Conservation (phyloP, 805 yeast genomes). For the Ogataea philodendri region DNA sequence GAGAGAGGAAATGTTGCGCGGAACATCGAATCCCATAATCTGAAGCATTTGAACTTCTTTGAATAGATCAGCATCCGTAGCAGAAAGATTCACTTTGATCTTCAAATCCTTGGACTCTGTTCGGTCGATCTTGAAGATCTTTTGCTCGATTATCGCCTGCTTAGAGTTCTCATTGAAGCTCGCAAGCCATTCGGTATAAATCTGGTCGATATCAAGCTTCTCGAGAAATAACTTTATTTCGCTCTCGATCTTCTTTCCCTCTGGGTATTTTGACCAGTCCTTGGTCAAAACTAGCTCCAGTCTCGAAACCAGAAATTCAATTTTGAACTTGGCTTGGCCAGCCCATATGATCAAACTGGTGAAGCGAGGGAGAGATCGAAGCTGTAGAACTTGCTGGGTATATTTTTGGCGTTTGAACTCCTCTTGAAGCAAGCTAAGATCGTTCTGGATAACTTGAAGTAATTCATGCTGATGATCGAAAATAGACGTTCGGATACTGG, state of each 20-base stretch:
- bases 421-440: slow-evolving; percentile 42
- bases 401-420: slow-evolving; percentile 34
- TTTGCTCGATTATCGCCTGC: slow-evolving; percentile 15
- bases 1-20: slow-evolving; percentile 46
- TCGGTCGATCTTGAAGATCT: slow-evolving; percentile 39
- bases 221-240: slow-evolving; percentile 47
- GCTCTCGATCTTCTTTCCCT: slow-evolving; percentile 59
- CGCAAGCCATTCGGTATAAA: slow-evolving; percentile 50
- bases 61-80: slow-evolving; percentile 39
- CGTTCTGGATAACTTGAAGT: slow-evolving; percentile 46
- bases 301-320: slow-evolving; percentile 41
- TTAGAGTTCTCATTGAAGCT: slow-evolving; percentile 9
- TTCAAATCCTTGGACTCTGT: slow-evolving; percentile 22
- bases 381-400: slow-evolving; percentile 35
- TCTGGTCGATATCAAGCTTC: slow-evolving; percentile 42
- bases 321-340: slow-evolving; percentile 45
- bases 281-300: slow-evolving; percentile 54
- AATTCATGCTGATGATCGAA: slow-evolving; percentile 57
- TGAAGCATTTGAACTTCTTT: slow-evolving; percentile 54
- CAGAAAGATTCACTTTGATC: slow-evolving; percentile 52
- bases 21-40: slow-evolving; percentile 53
- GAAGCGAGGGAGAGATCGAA: slow-evolving; percentile 47
- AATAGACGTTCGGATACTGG: slow-evolving; percentile 55
- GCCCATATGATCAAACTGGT: slow-evolving; percentile 52
- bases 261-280: slow-evolving; percentile 61